Evolutionary conservation across 352 stramenopile species (phyloP).

Genomic region (Phytophthora constricta): DNA sequence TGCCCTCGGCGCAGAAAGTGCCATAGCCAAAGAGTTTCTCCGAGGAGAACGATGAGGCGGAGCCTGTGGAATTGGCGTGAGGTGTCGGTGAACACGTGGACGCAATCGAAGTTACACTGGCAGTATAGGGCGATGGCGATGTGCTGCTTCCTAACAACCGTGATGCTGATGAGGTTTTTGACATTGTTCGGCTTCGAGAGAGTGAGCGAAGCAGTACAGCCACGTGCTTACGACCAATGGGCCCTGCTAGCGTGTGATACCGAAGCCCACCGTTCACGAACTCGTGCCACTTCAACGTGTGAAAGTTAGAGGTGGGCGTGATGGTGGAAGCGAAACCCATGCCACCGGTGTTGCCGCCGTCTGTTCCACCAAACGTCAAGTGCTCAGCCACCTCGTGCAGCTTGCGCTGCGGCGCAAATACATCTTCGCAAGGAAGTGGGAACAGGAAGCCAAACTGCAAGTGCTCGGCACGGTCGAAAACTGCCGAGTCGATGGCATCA

Average conservation of each 20-base stretch:
- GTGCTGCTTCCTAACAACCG: constrained; percentile 28
- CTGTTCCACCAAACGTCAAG: constrained; percentile 61
- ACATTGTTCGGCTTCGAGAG: constrained; percentile 33
- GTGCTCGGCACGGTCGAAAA: constrained; percentile 72
- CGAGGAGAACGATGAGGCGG: constrained; percentile 35
- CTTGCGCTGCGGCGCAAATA: constrained; percentile 81
- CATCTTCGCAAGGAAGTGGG: constrained; percentile 80
- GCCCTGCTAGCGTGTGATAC: constrained; percentile 62
- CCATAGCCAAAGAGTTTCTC: constrained; percentile 69
- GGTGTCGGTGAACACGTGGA: constrained; percentile 45
- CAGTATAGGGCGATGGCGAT: constrained; percentile 37
- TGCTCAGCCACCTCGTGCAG: constrained; percentile 78
- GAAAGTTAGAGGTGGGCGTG: constrained; percentile 76
- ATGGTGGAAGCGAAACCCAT: constrained; percentile 53
- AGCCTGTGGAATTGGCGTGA: constrained; percentile 21
- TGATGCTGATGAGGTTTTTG: constrained; percentile 40
- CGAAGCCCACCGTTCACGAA: constrained; percentile 73
- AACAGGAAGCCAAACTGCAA: constrained; percentile 81
- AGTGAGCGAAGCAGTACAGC: constrained; percentile 59
- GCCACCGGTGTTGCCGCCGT: constrained; percentile 21
- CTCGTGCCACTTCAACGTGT: constrained; percentile 72
- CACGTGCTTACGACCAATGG: constrained; percentile 68
- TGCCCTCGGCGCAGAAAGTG: constrained; percentile 69
- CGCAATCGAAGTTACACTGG: constrained; percentile 23
- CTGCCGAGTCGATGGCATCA: constrained; percentile 57